These are phyloP conservation scores for Erodium texanum DNA, from an alignment of 441 rosid genomes.

Conservation along the genomic window DNA sequence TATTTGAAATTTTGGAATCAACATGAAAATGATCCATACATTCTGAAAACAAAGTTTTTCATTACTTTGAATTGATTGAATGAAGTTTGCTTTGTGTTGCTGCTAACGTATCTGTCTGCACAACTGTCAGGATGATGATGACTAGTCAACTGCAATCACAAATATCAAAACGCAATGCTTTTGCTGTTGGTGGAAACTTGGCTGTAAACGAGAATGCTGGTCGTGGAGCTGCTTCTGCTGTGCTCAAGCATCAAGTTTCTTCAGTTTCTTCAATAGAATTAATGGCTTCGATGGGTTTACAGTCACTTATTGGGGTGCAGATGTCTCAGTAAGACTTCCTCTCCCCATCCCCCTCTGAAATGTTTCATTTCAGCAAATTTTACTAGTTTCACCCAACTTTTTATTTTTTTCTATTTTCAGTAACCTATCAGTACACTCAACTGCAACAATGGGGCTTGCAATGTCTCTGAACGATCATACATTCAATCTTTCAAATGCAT, in stretches of 20 bases:
- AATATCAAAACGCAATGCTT: constrained; percentile 53
- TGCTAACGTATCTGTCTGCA: constrained; percentile 16
- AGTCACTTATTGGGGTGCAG: constrained; percentile 59
- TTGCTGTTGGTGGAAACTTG: constrained; percentile 70
- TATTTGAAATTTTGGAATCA: background rate
- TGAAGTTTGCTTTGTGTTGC: constrained; percentile 13
- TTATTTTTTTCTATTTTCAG: constrained; percentile 33
- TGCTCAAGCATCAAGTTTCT: constrained; percentile 64
- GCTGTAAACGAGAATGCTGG: constrained; percentile 60
- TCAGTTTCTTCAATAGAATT: constrained; percentile 70
- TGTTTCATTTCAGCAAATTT: background rate
- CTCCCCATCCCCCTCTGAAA: background rate
- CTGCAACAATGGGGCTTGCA: constrained; percentile 60
- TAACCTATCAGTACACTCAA: constrained; percentile 67
- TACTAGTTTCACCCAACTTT: constrained; percentile 13
- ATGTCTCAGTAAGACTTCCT: constrained; percentile 53
- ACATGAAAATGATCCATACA: background rate
- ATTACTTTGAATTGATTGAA: background rate
- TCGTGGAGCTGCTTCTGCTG: constrained; percentile 59
- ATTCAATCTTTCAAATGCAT: constrained; percentile 73
- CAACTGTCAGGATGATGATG: constrained; percentile 73
- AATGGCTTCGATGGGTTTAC: constrained; percentile 70
- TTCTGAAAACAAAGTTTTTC: background rate
- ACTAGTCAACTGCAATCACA: constrained; percentile 69
- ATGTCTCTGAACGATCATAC: constrained; percentile 84